Conservation (phyloP, 1,284 basidiomycete genomes). For the Cutaneotrichosporon mucoides region DNA sequence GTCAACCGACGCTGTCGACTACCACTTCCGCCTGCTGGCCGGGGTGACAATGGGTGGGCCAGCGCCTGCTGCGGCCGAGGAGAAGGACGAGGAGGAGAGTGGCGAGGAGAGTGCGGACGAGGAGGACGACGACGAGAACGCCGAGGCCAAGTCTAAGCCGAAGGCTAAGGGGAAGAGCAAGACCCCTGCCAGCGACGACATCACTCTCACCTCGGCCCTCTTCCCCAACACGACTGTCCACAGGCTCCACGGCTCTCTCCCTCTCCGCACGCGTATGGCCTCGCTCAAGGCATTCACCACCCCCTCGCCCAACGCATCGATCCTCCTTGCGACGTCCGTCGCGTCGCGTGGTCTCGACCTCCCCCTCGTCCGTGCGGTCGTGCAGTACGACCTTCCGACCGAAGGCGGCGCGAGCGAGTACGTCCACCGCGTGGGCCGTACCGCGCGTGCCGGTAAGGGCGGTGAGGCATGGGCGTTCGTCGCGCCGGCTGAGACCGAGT, state of each 20-base stretch:
- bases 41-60: slow-evolving; percentile 64
- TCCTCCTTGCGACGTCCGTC: slow-evolving; percentile 93
- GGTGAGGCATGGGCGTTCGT: slow-evolving; percentile 93
- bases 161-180: too few species aligned
- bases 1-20: slow-evolving; percentile 97
- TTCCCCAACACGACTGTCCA: slow-evolving; percentile 78
- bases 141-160: slow-evolving; percentile 26
- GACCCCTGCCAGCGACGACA: slow-evolving; percentile 35
- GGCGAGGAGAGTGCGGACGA: slow-evolving; percentile 26
- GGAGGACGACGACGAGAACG: slow-evolving; percentile 23
- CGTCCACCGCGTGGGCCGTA: slow-evolving; percentile 93
- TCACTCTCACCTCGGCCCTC: slow-evolving; percentile 65
- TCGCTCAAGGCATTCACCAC: slow-evolving; percentile 77
- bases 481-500: slow-evolving; percentile 72
- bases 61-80: slow-evolving; percentile 31
- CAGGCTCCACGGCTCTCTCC: slow-evolving; percentile 90
- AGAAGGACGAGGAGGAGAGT: slow-evolving; percentile 11
- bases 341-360: slow-evolving; percentile 97
- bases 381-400: slow-evolving; percentile 96
- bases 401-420: slow-evolving; percentile 97
- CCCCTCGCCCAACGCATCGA: slow-evolving; percentile 51
- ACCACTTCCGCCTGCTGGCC: slow-evolving; percentile 86
- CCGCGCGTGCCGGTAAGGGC: slow-evolving; percentile 83
- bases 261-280: slow-evolving; percentile 72
- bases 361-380: slow-evolving; percentile 86